Evolutionary conservation across 805 yeast genomes (phyloP), one percentile per base, ranked within the genome.

Genomic region (Lipomyces yamanashiensis): DNA sequence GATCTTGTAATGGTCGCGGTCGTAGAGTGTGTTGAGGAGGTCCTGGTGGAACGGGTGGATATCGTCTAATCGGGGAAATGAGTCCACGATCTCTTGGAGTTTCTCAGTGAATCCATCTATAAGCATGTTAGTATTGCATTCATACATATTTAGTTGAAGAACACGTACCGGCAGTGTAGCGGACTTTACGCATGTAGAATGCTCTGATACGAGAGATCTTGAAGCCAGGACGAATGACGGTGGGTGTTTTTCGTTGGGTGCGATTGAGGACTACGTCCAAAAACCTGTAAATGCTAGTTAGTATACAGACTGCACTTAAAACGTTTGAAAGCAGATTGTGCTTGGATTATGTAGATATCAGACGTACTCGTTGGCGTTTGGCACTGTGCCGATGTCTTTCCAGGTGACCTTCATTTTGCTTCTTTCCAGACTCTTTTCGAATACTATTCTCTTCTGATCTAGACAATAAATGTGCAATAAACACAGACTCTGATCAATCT

Each of bases 31-130:
- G 78, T 95, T 98, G 92, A 95, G 90, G 77, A 95, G 83, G 80
- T 95, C 99, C 76, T 98, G 84, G 80, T 95, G 98, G 83, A 95
- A 95, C 1, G 99, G 99, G 77, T 95, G 99, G 62, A 95, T 89
- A 75, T 95, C 99, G 77, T 95, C 92, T 70, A 95, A 90, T 75
- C 95, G 90, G 66, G 99, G 99, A 81, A 95, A 95, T 10, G 96
- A 96, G 58, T 84, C 82, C 58, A 93, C 80, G 63, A 95, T 79
- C 70, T 91, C 97, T 67, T 86, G 87, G 72, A 93, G 88, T 80
- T 95, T 95, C 78, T 95, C 99, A 66, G 85, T 83, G 75, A 95
- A 95, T 19, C 99, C 98, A 75, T 95, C 56, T 53, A 23, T 15
- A 21, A 8, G 13, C 41, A 39, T 59, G 37, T 53, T 15, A 21